A percentile compares a stretch with the other conserved stretches of the same genome.
Conservation (phyloP, 768 basidiomycete genomes). For the Gloeostereum incarnatum region DNA sequence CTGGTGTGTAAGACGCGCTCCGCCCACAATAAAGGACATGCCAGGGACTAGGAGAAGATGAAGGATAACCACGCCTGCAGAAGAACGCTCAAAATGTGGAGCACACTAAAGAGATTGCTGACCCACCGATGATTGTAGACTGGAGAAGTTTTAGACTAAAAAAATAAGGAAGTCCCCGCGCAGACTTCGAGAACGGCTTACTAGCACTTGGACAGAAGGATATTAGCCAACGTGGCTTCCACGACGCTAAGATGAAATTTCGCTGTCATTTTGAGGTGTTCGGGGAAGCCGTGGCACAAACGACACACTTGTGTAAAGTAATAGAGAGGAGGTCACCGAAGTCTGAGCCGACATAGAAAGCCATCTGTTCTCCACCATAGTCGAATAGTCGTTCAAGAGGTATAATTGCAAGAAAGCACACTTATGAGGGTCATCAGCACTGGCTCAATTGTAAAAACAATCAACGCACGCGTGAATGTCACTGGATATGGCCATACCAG, state of each 20-base stretch:
- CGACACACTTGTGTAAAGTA: constrained; percentile 54
- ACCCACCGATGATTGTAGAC: constrained; percentile 56
- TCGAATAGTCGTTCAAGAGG: constrained; percentile 61
- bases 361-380: constrained; percentile 38
- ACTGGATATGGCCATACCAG: constrained; percentile 21
- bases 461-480: constrained; percentile 31
- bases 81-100: not conserved
- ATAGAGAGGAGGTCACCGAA: constrained; percentile 59
- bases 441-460: constrained; percentile 2
- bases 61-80: constrained; percentile 57
- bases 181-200: constrained; percentile 24
- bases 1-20: constrained; percentile 58
- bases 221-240: constrained; percentile 63
- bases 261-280: not conserved
- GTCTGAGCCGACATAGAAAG: constrained; percentile 28
- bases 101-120: not conserved
- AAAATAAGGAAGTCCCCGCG: not conserved
- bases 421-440: constrained; percentile 21
- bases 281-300: not conserved
- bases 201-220: constrained; percentile 65
- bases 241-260: constrained; percentile 35
- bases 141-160: constrained; percentile 53
- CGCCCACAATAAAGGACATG: constrained; percentile 61
- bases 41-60: constrained; percentile 69
- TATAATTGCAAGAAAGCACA: constrained; percentile 57